A percentile compares a stretch with the other conserved stretches of the same genome.
phyloP scores from a whole-genome alignment of 768 basidiomycete species.

The Fistulinella prunicolor region DNA sequence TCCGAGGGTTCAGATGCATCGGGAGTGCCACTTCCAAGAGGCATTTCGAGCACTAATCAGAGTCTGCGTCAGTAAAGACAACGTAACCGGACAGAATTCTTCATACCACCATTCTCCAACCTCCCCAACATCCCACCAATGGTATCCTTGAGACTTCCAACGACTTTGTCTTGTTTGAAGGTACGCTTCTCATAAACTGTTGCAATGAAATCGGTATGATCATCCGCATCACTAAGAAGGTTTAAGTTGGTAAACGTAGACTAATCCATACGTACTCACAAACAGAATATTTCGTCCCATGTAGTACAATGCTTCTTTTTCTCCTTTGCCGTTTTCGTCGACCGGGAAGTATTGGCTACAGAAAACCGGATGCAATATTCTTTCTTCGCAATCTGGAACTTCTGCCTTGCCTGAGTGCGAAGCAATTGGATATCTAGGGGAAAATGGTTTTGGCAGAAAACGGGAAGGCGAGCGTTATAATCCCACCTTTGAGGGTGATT shows the following conservation, averaged over 20 bases:
- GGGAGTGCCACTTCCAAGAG: slow-evolving; percentile 1
- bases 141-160: slow-evolving; percentile 11
- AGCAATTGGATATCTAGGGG: too few species aligned
- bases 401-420: slow-evolving; percentile 4
- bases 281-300: slow-evolving; percentile 17
- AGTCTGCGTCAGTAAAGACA: background rate
- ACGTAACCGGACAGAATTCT: background rate
- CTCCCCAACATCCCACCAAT: slow-evolving; percentile 9
- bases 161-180: slow-evolving; percentile 6
- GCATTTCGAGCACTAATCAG: slow-evolving; percentile 11
- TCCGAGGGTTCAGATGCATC: background rate
- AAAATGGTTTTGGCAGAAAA: too few species aligned
- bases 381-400: slow-evolving; percentile 1
- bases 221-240: slow-evolving; percentile 12
- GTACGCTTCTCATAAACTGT: slow-evolving; percentile 11
- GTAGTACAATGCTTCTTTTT: background rate
- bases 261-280: slow-evolving; percentile 7
- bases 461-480: too few species aligned
- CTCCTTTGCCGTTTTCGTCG: slow-evolving; percentile 15
- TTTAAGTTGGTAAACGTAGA: background rate
- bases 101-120: slow-evolving; percentile 14
- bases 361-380: slow-evolving; percentile 13
- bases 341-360: slow-evolving; percentile 8
- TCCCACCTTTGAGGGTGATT: too few species aligned
- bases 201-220: slow-evolving; percentile 9